phyloP scores from a whole-genome alignment of 306 rosid species.

The Calophaca sinica region DNA sequence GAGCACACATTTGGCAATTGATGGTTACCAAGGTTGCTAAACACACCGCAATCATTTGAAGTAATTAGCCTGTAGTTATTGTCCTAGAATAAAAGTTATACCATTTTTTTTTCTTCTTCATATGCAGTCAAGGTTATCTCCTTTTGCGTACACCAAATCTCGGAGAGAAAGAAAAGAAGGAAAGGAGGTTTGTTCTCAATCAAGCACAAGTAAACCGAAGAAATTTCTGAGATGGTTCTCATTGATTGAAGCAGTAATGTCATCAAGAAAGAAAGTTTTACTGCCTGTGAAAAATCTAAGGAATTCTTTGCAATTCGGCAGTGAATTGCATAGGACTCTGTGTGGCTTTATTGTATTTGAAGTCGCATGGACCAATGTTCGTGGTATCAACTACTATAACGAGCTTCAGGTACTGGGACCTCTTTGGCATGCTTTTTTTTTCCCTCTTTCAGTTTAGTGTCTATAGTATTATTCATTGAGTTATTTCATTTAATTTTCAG shows the following conservation, averaged over 20 bases:
- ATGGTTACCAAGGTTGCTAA: conserved; percentile 91
- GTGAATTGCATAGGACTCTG: conserved; percentile 82
- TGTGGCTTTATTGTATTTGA: conserved; percentile 91
- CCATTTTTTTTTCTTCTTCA: conserved; percentile 27
- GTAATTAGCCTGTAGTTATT: conserved; percentile 29
- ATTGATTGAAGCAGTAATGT: conserved; percentile 64
- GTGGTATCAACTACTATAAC: conserved; percentile 91
- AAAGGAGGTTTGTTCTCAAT: conserved; percentile 55
- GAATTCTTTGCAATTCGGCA: conserved; percentile 67
- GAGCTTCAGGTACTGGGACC: conserved; percentile 83
- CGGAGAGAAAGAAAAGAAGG: conserved; percentile 62
- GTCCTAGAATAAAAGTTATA: conserved; percentile 15
- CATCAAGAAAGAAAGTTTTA: conserved; percentile 74
- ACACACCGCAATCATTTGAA: conserved; percentile 24
- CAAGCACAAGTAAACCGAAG: conserved; percentile 54
- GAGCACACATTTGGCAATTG: conserved; percentile 92
- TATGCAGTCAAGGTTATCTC: conserved; percentile 92
- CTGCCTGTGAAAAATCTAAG: conserved; percentile 81
- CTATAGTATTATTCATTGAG: conserved; percentile 23
- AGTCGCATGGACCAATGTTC: conserved; percentile 80
- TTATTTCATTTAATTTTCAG: conserved; percentile 57
- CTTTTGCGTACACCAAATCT: conserved; percentile 80
- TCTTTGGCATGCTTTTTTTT: conserved; percentile 33
- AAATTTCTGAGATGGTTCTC: conserved; percentile 68
- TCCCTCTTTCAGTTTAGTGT: conserved; percentile 35